A percentile compares a stretch with the other conserved stretches of the same genome.
Evolutionary conservation across 371 early-diverging fungal genomes (phyloP).

Genomic region (Lichtheimia ramosa): DNA sequence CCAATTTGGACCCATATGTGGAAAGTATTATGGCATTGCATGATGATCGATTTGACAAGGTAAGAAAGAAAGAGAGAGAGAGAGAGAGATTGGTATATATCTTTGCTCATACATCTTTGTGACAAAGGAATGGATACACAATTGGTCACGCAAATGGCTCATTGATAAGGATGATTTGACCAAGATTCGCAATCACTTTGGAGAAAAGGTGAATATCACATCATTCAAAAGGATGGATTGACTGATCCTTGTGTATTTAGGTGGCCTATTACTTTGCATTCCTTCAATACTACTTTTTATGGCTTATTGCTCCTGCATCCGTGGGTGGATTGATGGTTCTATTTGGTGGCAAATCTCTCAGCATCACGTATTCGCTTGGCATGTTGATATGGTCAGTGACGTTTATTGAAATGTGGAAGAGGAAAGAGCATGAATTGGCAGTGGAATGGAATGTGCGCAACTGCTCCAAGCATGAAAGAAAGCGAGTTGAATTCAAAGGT

Average conservation of each 20-base stretch:
- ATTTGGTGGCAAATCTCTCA: conserved; percentile 50
- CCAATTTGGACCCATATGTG: conserved; percentile 55
- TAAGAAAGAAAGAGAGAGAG: conserved; percentile 20
- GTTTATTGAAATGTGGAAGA: conserved; percentile 81
- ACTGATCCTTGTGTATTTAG: conserved; percentile 5
- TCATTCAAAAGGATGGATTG: too few relatives aligned
- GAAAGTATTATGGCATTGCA: conserved; percentile 80
- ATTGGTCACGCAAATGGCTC: conserved; percentile 79
- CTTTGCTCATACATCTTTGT: background rate
- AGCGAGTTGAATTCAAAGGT: conserved; percentile 69
- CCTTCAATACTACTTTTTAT: conserved; percentile 80
- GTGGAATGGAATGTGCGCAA: conserved; percentile 77
- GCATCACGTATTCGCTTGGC: conserved; percentile 63
- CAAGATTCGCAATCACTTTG: conserved; percentile 77
- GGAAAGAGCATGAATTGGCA: conserved; percentile 71
- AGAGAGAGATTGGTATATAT: background rate
- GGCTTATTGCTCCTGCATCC: conserved; percentile 68
- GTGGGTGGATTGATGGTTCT: conserved; percentile 65
- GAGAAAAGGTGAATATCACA: conserved; percentile 62
- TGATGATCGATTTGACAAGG: conserved; percentile 72
- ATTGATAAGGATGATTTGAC: conserved; percentile 68
- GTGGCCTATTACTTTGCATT: conserved; percentile 91
- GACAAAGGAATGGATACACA: conserved; percentile 67
- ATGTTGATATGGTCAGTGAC: conserved; percentile 73
- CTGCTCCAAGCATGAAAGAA: conserved; percentile 60